phyloP scores from a whole-genome alignment of 2,329 filamentous ascomycete species.

The Colletotrichum tanaceti region DNA sequence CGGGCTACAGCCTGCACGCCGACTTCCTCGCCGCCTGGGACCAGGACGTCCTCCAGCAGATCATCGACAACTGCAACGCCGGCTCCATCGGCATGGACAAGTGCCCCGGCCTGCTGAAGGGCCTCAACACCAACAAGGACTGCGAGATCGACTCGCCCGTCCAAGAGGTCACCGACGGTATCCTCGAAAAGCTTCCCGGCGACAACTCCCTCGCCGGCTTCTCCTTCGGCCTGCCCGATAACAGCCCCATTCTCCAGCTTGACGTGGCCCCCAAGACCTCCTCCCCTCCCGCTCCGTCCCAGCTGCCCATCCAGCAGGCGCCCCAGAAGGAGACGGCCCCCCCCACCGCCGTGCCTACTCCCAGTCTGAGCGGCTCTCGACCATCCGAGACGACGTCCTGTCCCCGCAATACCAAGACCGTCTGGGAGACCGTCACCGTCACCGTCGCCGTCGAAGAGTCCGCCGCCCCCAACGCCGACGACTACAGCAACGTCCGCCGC shows the following conservation, averaged over 20 bases:
- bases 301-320: slow-evolving; percentile 31
- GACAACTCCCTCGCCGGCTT: slow-evolving; percentile 66
- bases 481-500: slow-evolving; percentile 48
- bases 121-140: slow-evolving; percentile 60
- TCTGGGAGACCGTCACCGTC: slow-evolving; percentile 60
- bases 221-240: slow-evolving; percentile 47
- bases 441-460: slow-evolving; percentile 60
- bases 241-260: slow-evolving; percentile 2
- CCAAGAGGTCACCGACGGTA: slow-evolving; percentile 58
- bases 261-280: slow-evolving; percentile 10
- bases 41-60: slow-evolving; percentile 69
- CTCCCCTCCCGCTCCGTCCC: slow-evolving; percentile 7
- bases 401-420: slow-evolving; percentile 50
- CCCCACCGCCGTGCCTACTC: slow-evolving; percentile 37
- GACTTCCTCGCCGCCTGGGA: slow-evolving; percentile 84
- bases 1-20: slow-evolving; percentile 76
- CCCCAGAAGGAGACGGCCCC: slow-evolving; percentile 16
- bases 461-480: slow-evolving; percentile 11
- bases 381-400: slow-evolving; percentile 43
- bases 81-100: slow-evolving; percentile 70
- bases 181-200: slow-evolving; percentile 64
- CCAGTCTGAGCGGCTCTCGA: slow-evolving; percentile 30
- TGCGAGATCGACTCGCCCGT: slow-evolving; percentile 64
- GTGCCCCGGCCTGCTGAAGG: slow-evolving; percentile 68
- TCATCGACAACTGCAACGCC: slow-evolving; percentile 74